These are phyloP conservation scores for Ophiocordyceps camponoti-floridani DNA, from an alignment of 2,329 filamentous ascomycete species.

Conservation along the genomic window DNA sequence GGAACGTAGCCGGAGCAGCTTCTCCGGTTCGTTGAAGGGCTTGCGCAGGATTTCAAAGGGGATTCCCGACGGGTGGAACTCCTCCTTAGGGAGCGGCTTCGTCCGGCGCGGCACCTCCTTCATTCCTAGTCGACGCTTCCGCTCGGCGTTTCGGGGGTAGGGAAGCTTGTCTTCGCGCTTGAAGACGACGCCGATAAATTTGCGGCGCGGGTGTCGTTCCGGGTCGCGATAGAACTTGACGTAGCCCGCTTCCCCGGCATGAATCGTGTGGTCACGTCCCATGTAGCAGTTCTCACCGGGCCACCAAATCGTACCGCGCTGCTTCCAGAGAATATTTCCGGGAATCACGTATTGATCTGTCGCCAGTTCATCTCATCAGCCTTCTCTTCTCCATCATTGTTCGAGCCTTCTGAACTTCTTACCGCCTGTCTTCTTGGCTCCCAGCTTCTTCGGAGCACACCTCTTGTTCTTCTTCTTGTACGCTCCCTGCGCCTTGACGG, in stretches of 20 bases:
- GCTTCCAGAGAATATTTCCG: slow-evolving; percentile 95
- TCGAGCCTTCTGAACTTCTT: slow-evolving; percentile 5
- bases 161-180: slow-evolving; percentile 68
- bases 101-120: slow-evolving; percentile 30
- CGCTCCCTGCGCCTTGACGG: slow-evolving; percentile 46
- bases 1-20: slow-evolving; percentile 29
- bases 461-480: slow-evolving; percentile 47
- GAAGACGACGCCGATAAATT: slow-evolving; percentile 90
- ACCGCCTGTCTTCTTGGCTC: slow-evolving; percentile 86
- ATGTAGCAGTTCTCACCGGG: slow-evolving; percentile 91
- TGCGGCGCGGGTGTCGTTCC: slow-evolving; percentile 59
- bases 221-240: slow-evolving; percentile 96
- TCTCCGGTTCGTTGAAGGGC: slow-evolving; percentile 22
- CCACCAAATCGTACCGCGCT: slow-evolving; percentile 87
- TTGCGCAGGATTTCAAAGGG: slow-evolving; percentile 26
- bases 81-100: slow-evolving; percentile 14
- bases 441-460: slow-evolving; percentile 62
- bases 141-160: slow-evolving; percentile 52
- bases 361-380: neutral
- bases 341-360: slow-evolving; percentile 81
- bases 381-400: neutral
- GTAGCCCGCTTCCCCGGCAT: slow-evolving; percentile 68
- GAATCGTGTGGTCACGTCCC: slow-evolving; percentile 93
- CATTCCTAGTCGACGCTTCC: slow-evolving; percentile 62
- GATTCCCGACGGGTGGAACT: slow-evolving; percentile 30